These are phyloP conservation scores for Colletotrichum salicis DNA, from an alignment of 2,329 filamentous ascomycete species.

Conservation along the genomic window DNA sequence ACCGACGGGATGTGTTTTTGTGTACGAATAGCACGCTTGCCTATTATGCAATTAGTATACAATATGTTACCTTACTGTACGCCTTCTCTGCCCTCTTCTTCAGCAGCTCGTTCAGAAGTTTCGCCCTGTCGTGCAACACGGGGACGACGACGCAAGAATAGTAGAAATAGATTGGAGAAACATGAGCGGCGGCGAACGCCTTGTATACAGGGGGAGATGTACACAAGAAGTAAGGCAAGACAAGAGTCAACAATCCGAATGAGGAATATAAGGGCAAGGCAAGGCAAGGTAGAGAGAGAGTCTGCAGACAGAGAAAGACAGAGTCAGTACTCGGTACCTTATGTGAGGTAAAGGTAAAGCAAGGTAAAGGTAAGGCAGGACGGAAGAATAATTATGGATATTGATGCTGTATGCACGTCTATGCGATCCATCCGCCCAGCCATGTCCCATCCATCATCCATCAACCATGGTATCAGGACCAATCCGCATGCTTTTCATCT, in stretches of 20 bases:
- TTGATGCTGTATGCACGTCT: constrained; percentile 21
- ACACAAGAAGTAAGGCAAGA: neutral
- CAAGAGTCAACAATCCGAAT: neutral
- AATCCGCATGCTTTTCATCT: constrained; percentile 7
- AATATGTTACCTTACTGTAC: neutral
- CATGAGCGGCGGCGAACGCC: neutral
- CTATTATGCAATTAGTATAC: neutral
- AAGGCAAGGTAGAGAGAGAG: neutral
- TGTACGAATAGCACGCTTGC: too few species aligned
- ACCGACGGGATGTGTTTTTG: neutral
- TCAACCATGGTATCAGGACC: constrained; percentile 15
- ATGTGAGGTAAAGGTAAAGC: neutral
- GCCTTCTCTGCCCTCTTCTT: neutral
- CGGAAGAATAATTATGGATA: constrained; percentile 23
- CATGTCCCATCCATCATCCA: neutral
- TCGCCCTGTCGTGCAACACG: neutral
- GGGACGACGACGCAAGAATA: neutral
- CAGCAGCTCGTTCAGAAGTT: neutral
- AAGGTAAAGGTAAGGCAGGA: constrained; percentile 14
- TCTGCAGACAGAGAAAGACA: neutral
- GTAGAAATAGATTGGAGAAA: neutral
- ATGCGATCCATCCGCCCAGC: constrained; percentile 20
- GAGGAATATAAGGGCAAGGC: neutral
- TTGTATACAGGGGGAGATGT: neutral
- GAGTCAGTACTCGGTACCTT: neutral